Base-by-base conservation (phyloP, 768 basidiomycete genomes). In the Dioszegia crocea region DNA sequence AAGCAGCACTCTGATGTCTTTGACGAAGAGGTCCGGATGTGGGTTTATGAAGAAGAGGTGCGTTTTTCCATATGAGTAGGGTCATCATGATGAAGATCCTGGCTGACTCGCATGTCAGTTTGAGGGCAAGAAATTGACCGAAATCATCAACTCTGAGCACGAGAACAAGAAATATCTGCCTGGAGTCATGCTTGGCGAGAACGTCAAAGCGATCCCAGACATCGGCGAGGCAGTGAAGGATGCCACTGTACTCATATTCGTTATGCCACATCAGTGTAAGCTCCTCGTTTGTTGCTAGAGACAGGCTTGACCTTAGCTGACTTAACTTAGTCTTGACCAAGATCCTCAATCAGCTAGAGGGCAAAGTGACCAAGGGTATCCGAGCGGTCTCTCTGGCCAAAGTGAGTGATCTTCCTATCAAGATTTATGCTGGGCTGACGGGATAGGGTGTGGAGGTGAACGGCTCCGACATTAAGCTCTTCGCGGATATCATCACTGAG, bases 31-130 rank as follows among this genome's bases (percentile, higher is more conserved):
- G 77, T 81, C 19, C 68, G 68, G 26, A 79, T 80, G 68, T 81
- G 80, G 80, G 79, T 80, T 21, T 80, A 70, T 53, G 79, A 81
- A 60, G 80, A 81, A 62, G 71, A 79, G 49, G 78, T 79, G 41
- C 51, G 75, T 62, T 27, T 49, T 19, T n/a, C n/a, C n/a, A n/a
- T n/a, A n/a, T n/a, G n/a, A n/a, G n/a, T n/a, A n/a, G n/a, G n/a
- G n/a, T n/a, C n/a, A n/a, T n/a, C n/a, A n/a, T n/a, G n/a, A n/a
- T n/a, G n/a, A n/a, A n/a, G n/a, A n/a, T n/a, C n/a, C n/a, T n/a
- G n/a, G n/a, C n/a, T n/a, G n/a, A n/a, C n/a, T n/a, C n/a, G n/a
- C n/a, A n/a, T n/a, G n/a, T n/a, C 62, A 77, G 62, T 66, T 73
- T 56, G 71, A 78, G 51, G 77, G 77, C 26, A 62, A 62, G 44